These are phyloP conservation scores for Brassica incana DNA, from an alignment of 345 rosid genomes.

Conservation along the genomic window DNA sequence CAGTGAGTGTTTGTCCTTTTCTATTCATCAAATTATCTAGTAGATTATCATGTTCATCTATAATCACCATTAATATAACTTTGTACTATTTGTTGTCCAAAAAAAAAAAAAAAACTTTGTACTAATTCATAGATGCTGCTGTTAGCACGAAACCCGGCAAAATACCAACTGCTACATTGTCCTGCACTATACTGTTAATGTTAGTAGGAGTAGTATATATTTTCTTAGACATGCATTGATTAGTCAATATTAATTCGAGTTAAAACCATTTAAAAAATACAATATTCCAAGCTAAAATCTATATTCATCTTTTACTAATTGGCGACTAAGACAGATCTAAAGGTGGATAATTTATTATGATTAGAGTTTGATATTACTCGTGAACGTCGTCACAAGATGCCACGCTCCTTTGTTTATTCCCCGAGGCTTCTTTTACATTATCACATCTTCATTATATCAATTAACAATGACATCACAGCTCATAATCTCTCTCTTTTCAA, in stretches of 20 bases:
- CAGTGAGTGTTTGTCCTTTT: slow-evolving; percentile 34
- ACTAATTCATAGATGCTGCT: background rate
- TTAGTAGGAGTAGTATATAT: background rate
- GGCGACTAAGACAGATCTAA: slow-evolving; percentile 12
- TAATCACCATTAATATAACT: background rate
- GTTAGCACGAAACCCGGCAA: slow-evolving; percentile 2
- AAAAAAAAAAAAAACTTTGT: background rate
- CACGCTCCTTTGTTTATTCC: slow-evolving; percentile 25
- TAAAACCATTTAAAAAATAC: background rate
- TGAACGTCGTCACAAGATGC: slow-evolving; percentile 16
- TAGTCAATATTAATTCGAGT: background rate
- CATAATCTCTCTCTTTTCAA: background rate
- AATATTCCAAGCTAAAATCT: background rate
- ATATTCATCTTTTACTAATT: background rate
- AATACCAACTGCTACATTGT: slow-evolving; percentile 9
- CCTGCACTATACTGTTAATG: background rate
- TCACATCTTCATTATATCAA: background rate
- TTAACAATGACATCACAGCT: slow-evolving; percentile 21
- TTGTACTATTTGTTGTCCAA: no score
- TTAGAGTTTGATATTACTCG: slow-evolving; percentile 4
- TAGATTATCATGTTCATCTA: background rate
- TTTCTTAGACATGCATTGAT: background rate
- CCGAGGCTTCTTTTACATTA: slow-evolving; percentile 24
- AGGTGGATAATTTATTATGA: background rate
- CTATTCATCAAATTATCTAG: background rate